Percentiles rank a stretch among this genome's conserved stretches.
Conservation (phyloP, 495 filamentous ascomycete species). For the Neurospora sp. region DNA sequence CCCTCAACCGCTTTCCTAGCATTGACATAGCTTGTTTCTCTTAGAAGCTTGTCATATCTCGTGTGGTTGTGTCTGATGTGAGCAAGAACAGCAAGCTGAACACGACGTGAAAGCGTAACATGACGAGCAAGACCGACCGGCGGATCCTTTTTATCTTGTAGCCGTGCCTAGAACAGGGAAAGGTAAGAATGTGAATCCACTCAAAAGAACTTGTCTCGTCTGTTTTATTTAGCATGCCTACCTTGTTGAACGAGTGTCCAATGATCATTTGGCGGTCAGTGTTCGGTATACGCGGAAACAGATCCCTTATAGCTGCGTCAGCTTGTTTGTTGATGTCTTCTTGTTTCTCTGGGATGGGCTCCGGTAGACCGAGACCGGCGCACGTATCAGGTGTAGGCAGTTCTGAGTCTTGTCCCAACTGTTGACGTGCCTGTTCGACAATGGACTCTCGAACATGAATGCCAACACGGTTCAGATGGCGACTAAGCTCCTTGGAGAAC, state of each 20-base stretch:
- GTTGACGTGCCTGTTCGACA: conserved; percentile 36
- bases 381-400: conserved; percentile 8
- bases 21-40: conserved; percentile 51
- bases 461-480: conserved; percentile 67
- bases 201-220: background rate
- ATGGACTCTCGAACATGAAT: conserved; percentile 55
- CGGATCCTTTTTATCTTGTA: conserved; percentile 27
- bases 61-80: conserved; percentile 84
- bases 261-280: conserved; percentile 70
- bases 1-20: conserved; percentile 63
- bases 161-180: background rate
- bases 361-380: conserved; percentile 25
- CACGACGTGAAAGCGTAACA: conserved; percentile 59
- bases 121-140: conserved; percentile 59
- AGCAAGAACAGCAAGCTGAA: conserved; percentile 74
- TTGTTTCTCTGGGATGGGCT: conserved; percentile 47
- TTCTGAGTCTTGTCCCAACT: conserved; percentile 15
- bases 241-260: conserved; percentile 74
- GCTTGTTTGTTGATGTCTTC: conserved; percentile 63
- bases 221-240: conserved; percentile 23
- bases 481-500: conserved; percentile 9
- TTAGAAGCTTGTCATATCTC: conserved; percentile 71
- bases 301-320: conserved; percentile 61
- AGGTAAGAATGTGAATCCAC: conserved; percentile 5
- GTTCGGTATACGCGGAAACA: conserved; percentile 80